Evolutionary conservation across 768 basidiomycete species (phyloP).

Genomic region (Trametes maxima): DNA sequence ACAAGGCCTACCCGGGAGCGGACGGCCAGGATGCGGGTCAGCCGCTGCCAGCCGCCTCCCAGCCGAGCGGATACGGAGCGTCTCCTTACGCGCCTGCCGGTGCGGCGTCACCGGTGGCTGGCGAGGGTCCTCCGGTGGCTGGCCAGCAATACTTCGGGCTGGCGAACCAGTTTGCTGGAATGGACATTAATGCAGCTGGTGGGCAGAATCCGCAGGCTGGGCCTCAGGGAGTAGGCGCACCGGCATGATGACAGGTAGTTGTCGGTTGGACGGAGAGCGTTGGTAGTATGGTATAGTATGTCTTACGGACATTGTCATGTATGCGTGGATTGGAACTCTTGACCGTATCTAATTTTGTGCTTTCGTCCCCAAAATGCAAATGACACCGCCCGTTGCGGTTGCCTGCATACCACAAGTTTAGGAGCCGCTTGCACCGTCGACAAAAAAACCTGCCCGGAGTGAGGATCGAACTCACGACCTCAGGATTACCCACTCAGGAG

Average conservation of each 20-base stretch:
- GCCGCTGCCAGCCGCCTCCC: not conserved
- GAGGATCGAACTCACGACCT: constrained; percentile 27
- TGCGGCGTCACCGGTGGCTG: constrained; percentile 7
- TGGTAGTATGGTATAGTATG: not conserved
- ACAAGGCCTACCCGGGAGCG: constrained; percentile 15
- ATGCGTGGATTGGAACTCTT: not conserved
- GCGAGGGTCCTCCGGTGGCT: constrained; percentile 7
- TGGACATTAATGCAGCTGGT: constrained; percentile 27
- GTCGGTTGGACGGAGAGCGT: not conserved
- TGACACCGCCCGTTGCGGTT: too few species aligned
- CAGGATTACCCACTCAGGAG: constrained; percentile 15
- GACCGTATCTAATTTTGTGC: too few species aligned
- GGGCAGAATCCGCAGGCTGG: constrained; percentile 19
- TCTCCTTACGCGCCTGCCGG: constrained; percentile 25
- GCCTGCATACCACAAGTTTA: too few species aligned
- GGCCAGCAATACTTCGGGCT: constrained; percentile 26
- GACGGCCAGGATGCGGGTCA: constrained; percentile 11
- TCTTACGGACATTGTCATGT: not conserved
- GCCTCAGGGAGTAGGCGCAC: constrained; percentile 30
- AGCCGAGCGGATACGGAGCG: constrained; percentile 23
- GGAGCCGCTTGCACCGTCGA: not conserved
- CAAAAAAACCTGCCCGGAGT: constrained; percentile 17
- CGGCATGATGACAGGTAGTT: constrained; percentile 23
- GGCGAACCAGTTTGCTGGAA: constrained; percentile 28
- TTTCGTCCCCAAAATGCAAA: too few species aligned